Evolutionary conservation across 768 basidiomycete genomes (phyloP).

Genomic region (Mycena chlorophos): DNA sequence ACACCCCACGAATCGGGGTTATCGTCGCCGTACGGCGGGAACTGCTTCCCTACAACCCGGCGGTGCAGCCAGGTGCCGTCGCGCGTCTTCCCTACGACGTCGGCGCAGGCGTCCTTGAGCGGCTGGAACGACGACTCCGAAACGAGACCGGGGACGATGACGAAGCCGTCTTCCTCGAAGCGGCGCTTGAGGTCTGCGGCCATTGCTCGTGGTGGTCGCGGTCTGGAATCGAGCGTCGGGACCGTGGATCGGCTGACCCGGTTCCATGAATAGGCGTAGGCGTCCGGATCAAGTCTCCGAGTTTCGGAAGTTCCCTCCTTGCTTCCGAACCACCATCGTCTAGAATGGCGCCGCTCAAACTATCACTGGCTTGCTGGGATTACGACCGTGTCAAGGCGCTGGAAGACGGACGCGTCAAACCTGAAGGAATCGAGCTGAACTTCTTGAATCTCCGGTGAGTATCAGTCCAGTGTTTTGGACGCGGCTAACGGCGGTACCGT

Average conservation of each 20-base stretch:
- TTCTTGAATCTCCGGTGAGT: conserved; percentile 18
- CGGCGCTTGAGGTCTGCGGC: conserved; percentile 38
- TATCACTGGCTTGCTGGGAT: conserved; percentile 23
- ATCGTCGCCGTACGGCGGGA: conserved; percentile 65
- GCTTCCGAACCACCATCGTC: not conserved
- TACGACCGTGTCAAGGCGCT: conserved; percentile 23
- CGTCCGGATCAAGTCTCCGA: no score
- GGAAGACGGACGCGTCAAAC: conserved; percentile 22
- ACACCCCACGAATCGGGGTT: conserved; percentile 78
- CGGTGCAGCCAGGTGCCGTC: conserved; percentile 62
- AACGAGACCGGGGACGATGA: conserved; percentile 60
- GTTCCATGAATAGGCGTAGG: no score
- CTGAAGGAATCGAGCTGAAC: conserved; percentile 22
- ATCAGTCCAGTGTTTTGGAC: not conserved
- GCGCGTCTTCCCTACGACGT: conserved; percentile 54
- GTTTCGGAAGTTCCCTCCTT: not conserved
- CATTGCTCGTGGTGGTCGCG: not conserved
- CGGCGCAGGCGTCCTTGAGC: conserved; percentile 52
- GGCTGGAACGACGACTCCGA: conserved; percentile 35
- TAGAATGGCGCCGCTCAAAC: conserved; percentile 17
- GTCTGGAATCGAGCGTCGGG: no score
- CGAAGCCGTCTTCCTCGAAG: conserved; percentile 68
- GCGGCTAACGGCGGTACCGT: not conserved
- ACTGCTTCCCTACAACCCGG: conserved; percentile 75
- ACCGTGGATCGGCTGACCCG: no score